A percentile compares a stretch with the other conserved stretches of the same genome.
Evolutionary conservation across 1,284 basidiomycete species (phyloP).

Genomic region (Phylloporus gajari): DNA sequence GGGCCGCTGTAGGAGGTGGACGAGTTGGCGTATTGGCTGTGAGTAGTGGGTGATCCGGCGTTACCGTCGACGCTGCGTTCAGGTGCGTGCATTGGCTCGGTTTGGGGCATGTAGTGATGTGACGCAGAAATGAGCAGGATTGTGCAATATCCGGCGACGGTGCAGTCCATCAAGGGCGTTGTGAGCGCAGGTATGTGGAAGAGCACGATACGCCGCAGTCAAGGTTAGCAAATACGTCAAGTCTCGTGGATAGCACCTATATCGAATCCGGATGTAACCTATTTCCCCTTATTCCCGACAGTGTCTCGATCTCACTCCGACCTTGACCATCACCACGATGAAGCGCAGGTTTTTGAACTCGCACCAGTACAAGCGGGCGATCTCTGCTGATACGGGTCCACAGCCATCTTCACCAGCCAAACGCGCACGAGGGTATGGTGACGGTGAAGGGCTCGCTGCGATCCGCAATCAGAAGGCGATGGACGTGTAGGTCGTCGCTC

Average conservation of each 20-base stretch:
- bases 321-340: constrained; percentile 20
- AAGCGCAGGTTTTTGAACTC: constrained; percentile 28
- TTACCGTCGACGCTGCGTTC: constrained; percentile 66
- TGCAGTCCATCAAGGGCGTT: constrained; percentile 88
- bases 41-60: constrained; percentile 71
- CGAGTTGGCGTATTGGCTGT: constrained; percentile 80
- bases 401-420: neutral
- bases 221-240: constrained; percentile 89
- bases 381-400: constrained; percentile 3
- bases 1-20: constrained; percentile 59
- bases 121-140: constrained; percentile 76
- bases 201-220: constrained; percentile 77
- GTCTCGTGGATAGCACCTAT: constrained; percentile 32
- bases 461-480: neutral
- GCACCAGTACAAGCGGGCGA: constrained; percentile 8
- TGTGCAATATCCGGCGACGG: constrained; percentile 83
- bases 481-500: neutral
- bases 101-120: neutral
- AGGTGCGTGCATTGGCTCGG: constrained; percentile 55
- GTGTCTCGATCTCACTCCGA: neutral
- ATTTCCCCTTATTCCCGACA: constrained; percentile 8
- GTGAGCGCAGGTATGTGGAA: constrained; percentile 85
- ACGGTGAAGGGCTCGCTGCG: neutral
- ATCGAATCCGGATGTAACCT: constrained; percentile 33
- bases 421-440: neutral